Evolutionary conservation across 805 yeast species (phyloP).

Genomic region (Jamesozyma jinghongensis): DNA sequence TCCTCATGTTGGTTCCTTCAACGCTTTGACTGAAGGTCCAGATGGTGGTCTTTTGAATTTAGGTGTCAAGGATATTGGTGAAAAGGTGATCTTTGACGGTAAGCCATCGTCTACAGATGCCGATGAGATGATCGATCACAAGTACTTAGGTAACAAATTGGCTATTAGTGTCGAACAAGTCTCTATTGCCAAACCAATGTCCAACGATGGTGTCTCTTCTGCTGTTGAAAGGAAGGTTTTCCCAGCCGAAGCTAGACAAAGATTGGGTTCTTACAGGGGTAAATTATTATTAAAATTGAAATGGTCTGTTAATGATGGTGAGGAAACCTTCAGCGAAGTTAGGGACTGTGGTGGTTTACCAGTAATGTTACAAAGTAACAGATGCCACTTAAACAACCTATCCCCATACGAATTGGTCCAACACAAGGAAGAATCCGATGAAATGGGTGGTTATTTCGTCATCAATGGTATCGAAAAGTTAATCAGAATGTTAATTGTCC

Average conservation of each 20-base stretch:
- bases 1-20: slow-evolving; percentile 94
- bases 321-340: slow-evolving; percentile 58
- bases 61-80: slow-evolving; percentile 84
- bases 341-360: slow-evolving; percentile 92
- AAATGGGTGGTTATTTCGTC: slow-evolving; percentile 91
- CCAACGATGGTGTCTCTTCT: slow-evolving; percentile 44
- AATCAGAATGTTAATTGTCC: slow-evolving; percentile 95
- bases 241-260: slow-evolving; percentile 87
- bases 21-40: slow-evolving; percentile 86
- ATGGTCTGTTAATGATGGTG: slow-evolving; percentile 86
- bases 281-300: slow-evolving; percentile 67
- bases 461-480: slow-evolving; percentile 96
- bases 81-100: slow-evolving; percentile 76
- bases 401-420: slow-evolving; percentile 75
- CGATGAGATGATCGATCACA: slow-evolving; percentile 36
- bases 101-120: slow-evolving; percentile 10
- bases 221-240: slow-evolving; percentile 68
- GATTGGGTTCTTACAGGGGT: slow-evolving; percentile 75
- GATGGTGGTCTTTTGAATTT: slow-evolving; percentile 76
- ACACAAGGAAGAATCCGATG: slow-evolving; percentile 85
- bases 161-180: slow-evolving; percentile 81
- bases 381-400: slow-evolving; percentile 81
- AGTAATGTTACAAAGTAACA: slow-evolving; percentile 79
- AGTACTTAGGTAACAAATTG: slow-evolving; percentile 76
- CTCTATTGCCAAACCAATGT: slow-evolving; percentile 72